Evolutionary conservation across 257 asterid genomes (phyloP), one percentile per base, ranked within the genome.

Genomic region (Fraxinus quadrangulata): DNA sequence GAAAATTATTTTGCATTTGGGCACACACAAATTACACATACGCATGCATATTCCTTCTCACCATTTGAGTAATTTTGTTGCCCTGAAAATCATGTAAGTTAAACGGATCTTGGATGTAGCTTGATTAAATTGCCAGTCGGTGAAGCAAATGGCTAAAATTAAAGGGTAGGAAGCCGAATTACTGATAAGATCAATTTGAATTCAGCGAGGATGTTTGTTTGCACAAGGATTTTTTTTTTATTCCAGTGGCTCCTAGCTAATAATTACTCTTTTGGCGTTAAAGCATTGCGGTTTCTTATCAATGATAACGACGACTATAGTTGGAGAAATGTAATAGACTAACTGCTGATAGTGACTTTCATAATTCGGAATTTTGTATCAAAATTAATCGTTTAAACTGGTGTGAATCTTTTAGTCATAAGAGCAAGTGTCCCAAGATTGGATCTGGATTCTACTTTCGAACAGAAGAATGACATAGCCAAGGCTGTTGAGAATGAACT

Each of bases 401-500:
- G 6, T 75, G 9, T 63, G 39, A 14, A 8, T 40, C 69, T 26
- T 14, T 67, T 23, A 76, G 79, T 76, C 40, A 76, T 76, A 31
- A 28, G 79, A 36, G 79, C 79, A 40, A 67, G 74, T 45, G 74
- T 76, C 33, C 79, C 79, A 10, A 76, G 28, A 49, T 33, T 76
- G 37, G 26, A 24, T 37, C n/a, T 76, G 45, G 79, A 76, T 67
- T 47, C 71, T 76, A 37, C 26, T 67, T 76, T 76, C 68, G 79
- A 76, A 39, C 79, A 76, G 45, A 76, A 76, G 79, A 76, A 76
- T 76, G 79, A 76, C 13, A 67, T 76, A 37, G 79, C 79, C 36
- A 76, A 67, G 61, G 79, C 79, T 40, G 79, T 76, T 63, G 79
- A 76, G 59, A 9, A 76, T 2, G 79, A 76, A 76, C 79, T 76